Conservation (phyloP, 257 asterid species). For the Solanum medicagineum region DNA sequence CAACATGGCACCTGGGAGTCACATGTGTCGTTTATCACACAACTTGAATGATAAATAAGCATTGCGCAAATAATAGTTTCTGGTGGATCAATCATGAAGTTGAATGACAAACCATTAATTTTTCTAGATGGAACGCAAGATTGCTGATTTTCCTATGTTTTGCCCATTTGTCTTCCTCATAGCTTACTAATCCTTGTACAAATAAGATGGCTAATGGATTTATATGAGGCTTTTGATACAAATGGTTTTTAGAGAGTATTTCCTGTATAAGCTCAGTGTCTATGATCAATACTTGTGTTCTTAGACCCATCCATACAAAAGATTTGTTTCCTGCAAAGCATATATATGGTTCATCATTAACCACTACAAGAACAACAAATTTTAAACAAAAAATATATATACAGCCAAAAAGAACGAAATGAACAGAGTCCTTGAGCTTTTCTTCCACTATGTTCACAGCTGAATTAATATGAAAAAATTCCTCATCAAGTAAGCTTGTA, state of each 20-base stretch:
- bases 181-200: slow-evolving; percentile 15
- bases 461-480: slow-evolving; percentile 50
- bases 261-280: slow-evolving; percentile 45
- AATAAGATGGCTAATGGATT: slow-evolving; percentile 31
- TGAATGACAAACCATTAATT: neutral
- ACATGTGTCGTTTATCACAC: too few relatives aligned
- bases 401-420: neutral
- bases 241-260: slow-evolving; percentile 13
- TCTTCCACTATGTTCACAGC: slow-evolving; percentile 1
- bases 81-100: neutral
- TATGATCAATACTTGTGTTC: slow-evolving; percentile 18
- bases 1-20: too few relatives aligned
- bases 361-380: neutral
- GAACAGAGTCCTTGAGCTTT: neutral
- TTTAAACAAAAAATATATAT: neutral
- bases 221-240: slow-evolving; percentile 13
- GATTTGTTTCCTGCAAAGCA: slow-evolving; percentile 23
- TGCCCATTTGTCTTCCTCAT: slow-evolving; percentile 41
- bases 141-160: slow-evolving; percentile 42
- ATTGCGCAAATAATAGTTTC: neutral
- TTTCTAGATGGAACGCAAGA: neutral
- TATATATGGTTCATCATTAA: neutral
- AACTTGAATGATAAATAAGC: neutral
- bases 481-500: slow-evolving; percentile 55
- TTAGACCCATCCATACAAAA: slow-evolving; percentile 45